phyloP scores from a whole-genome alignment of 257 asterid genomes.

The Cruciata laevipes region DNA sequence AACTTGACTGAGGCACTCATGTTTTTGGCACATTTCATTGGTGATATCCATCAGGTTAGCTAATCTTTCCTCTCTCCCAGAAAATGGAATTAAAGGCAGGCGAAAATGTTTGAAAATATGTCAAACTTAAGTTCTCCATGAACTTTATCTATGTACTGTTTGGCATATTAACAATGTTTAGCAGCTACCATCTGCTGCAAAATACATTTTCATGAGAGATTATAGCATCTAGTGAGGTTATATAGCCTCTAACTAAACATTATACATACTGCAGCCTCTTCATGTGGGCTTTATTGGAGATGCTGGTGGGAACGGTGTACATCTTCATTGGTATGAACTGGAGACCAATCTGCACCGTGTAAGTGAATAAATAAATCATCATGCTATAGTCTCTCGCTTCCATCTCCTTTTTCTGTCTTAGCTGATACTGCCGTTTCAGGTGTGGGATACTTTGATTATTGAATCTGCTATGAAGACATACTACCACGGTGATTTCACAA shows the following conservation, averaged over 20 bases:
- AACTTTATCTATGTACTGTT: no score
- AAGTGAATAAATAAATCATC: conserved; percentile 21
- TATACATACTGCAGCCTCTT: conserved; percentile 65
- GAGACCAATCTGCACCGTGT: conserved; percentile 93
- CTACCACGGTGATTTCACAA: conserved; percentile 43
- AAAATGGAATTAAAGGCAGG: no score
- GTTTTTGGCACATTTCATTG: conserved; percentile 92
- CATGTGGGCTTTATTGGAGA: conserved; percentile 85
- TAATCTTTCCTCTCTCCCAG: conserved; percentile 4
- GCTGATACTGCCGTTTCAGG: conserved; percentile 37
- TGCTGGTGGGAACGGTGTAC: conserved; percentile 82
- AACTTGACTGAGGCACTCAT: conserved; percentile 92
- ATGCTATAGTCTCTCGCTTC: background rate
- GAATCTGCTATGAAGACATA: conserved; percentile 74
- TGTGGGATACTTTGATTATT: conserved; percentile 88
- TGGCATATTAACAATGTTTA: no score
- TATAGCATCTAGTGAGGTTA: background rate
- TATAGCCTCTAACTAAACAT: conserved; percentile 11
- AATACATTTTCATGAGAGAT: background rate
- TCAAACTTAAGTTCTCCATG: no score
- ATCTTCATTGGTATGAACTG: conserved; percentile 74
- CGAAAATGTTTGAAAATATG: no score
- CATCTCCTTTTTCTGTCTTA: background rate
- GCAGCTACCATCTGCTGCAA: no score
- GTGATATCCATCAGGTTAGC: conserved; percentile 95